phyloP scores from a whole-genome alignment of 805 yeast genomes.

The Sugiyamaella chiloensis region DNA sequence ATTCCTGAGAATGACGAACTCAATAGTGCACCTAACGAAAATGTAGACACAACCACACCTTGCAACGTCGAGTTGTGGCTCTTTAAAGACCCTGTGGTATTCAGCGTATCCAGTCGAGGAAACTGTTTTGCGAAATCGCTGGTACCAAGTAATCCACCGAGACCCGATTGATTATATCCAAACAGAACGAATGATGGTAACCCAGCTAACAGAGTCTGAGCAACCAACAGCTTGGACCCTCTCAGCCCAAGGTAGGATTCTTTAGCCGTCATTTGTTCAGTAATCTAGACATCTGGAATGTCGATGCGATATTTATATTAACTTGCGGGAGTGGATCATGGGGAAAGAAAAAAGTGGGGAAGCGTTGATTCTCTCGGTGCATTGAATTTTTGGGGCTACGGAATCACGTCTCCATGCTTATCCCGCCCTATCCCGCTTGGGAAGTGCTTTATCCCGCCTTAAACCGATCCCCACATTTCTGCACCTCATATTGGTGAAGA shows the following conservation, averaged over 20 bases:
- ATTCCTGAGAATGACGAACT: neutral
- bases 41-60: slow-evolving; percentile 28
- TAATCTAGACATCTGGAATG: too few species aligned
- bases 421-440: neutral
- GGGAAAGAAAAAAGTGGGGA: slow-evolving; percentile 1
- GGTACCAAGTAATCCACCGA: slow-evolving; percentile 13
- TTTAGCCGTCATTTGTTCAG: neutral
- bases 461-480: neutral
- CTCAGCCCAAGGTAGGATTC: neutral
- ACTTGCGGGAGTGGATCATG: too few species aligned
- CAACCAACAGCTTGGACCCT: neutral
- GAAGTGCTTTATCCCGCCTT: neutral
- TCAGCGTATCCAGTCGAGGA: slow-evolving; percentile 14
- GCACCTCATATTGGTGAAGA: neutral
- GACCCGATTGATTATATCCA: slow-evolving; percentile 18
- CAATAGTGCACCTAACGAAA: neutral
- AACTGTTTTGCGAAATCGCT: slow-evolving; percentile 10
- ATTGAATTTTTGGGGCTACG: neutral
- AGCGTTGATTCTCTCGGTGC: neutral
- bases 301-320: neutral
- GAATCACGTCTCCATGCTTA: neutral
- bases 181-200: slow-evolving; percentile 36
- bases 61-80: slow-evolving; percentile 27
- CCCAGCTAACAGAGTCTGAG: slow-evolving; percentile 1
- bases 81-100: slow-evolving; percentile 10